These are phyloP conservation scores for Candida loeiensis DNA, from an alignment of 805 yeast genomes.

Conservation along the genomic window DNA sequence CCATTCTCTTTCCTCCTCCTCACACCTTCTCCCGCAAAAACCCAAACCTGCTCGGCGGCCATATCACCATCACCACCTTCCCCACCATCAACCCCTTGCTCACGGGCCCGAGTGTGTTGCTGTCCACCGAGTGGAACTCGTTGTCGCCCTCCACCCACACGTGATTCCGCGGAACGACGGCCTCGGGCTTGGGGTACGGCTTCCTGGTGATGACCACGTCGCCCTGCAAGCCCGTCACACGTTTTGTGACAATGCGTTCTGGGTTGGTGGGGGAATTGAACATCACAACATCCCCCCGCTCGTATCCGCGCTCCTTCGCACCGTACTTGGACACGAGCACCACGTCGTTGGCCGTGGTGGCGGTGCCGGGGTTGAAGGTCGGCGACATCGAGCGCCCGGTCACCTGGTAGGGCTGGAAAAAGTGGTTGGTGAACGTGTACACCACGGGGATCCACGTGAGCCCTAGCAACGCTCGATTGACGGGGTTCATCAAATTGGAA, in stretches of 20 bases:
- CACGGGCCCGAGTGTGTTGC: slow-evolving; percentile 85
- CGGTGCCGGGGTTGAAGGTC: slow-evolving; percentile 68
- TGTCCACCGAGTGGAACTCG: slow-evolving; percentile 70
- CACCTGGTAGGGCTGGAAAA: slow-evolving; percentile 67
- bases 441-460: slow-evolving; percentile 76
- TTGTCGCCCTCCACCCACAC: slow-evolving; percentile 96
- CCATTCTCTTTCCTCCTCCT: background rate
- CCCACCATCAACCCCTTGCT: slow-evolving; percentile 80
- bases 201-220: slow-evolving; percentile 60
- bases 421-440: slow-evolving; percentile 64
- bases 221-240: slow-evolving; percentile 74
- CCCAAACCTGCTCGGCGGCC: slow-evolving; percentile 45
- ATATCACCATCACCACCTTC: slow-evolving; percentile 61
- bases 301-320: slow-evolving; percentile 40
- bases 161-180: slow-evolving; percentile 72
- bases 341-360: slow-evolving; percentile 48
- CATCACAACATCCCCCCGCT: slow-evolving; percentile 69
- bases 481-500: background rate
- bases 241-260: slow-evolving; percentile 66
- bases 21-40: background rate
- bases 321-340: slow-evolving; percentile 69
- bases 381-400: slow-evolving; percentile 89
- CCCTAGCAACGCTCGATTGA: slow-evolving; percentile 20
- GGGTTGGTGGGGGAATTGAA: slow-evolving; percentile 82
- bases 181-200: slow-evolving; percentile 59